Evolutionary conservation across 2,329 filamentous ascomycete species (phyloP).

Genomic region (Ceratocystis destructans): DNA sequence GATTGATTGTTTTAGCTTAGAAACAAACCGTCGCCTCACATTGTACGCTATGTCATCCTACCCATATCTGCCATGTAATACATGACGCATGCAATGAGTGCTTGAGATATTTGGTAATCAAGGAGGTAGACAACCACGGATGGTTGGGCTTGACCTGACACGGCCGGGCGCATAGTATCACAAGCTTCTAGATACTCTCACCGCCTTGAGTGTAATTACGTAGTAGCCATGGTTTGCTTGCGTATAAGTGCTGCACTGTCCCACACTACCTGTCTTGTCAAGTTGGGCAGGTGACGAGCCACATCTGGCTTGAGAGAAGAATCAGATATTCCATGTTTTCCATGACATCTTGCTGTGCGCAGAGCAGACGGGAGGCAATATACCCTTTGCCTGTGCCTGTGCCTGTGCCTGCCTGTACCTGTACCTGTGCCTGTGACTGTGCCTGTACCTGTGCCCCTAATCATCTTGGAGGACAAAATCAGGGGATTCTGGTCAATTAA

Average conservation of each 20-base stretch:
- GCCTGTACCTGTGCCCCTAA: no score
- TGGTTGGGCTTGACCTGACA: background rate
- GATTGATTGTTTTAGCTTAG: constrained; percentile 6
- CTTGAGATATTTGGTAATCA: background rate
- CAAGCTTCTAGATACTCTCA: background rate
- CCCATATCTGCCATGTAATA: background rate
- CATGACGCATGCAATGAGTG: background rate
- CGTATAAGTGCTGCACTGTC: background rate
- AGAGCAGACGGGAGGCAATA: background rate
- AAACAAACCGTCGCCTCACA: background rate
- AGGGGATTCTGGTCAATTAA: no score
- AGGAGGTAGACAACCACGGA: background rate
- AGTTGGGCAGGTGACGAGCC: background rate
- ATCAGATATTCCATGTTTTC: background rate
- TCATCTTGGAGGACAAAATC: no score
- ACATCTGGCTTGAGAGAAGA: background rate
- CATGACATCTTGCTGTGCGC: background rate
- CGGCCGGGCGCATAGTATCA: background rate
- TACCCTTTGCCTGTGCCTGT: background rate
- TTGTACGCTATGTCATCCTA: background rate
- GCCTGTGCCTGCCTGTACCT: background rate
- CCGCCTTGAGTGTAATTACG: background rate
- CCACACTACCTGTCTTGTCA: background rate
- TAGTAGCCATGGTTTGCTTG: background rate
- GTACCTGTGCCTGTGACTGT: no score